Evolutionary conservation across 2,329 filamentous ascomycete species (phyloP).

Genomic region (Nigrospora oryzae): DNA sequence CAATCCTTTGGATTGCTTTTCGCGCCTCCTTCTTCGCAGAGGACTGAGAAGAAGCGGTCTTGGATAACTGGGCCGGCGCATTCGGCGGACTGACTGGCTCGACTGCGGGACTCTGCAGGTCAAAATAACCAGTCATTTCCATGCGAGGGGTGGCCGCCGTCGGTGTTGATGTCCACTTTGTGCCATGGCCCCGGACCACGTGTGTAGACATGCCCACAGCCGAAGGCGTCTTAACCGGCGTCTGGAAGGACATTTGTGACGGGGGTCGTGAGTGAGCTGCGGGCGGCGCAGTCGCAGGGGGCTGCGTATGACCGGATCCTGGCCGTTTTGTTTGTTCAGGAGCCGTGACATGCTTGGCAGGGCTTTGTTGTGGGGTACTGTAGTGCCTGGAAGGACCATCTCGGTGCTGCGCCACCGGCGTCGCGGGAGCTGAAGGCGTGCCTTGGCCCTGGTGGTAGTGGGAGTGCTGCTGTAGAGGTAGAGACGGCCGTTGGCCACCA

Average conservation of each 20-base stretch:
- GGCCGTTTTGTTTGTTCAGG: slow-evolving; percentile 11
- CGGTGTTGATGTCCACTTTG: slow-evolving; percentile 49
- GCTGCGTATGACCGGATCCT: neutral
- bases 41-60: slow-evolving; percentile 18
- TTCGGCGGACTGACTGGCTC: slow-evolving; percentile 52
- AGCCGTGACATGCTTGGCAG: slow-evolving; percentile 10
- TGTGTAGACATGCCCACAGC: slow-evolving; percentile 11
- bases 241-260: slow-evolving; percentile 8
- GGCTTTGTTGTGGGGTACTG: slow-evolving; percentile 17
- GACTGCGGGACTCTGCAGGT: slow-evolving; percentile 41
- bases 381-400: slow-evolving; percentile 7
- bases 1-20: slow-evolving; percentile 17
- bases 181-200: slow-evolving; percentile 34
- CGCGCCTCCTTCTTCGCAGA: slow-evolving; percentile 23
- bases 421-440: neutral
- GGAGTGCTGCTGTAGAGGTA: neutral
- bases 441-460: neutral
- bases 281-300: too few relatives aligned
- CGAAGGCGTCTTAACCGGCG: slow-evolving; percentile 13
- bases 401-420: slow-evolving; percentile 3
- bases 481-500: slow-evolving; percentile 1
- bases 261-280: neutral
- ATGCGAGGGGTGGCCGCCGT: slow-evolving; percentile 48
- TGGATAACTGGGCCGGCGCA: slow-evolving; percentile 26
- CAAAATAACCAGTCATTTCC: slow-evolving; percentile 22